Conservation (phyloP, 2,329 filamentous ascomycete genomes). For the Alternaria sp. region DNA sequence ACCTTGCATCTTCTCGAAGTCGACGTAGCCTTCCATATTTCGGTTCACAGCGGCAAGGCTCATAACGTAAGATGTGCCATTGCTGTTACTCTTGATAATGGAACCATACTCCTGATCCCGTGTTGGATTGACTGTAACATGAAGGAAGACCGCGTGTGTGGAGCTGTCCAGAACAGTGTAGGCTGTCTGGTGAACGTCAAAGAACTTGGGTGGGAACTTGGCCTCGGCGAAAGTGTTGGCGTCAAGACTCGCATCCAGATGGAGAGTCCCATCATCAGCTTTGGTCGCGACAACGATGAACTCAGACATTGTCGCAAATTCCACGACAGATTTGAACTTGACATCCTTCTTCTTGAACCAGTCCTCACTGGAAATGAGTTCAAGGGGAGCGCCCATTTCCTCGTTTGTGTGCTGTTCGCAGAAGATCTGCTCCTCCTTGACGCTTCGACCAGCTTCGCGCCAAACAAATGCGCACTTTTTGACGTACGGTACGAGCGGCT, state of each 20-base stretch:
- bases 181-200: constrained; percentile 77
- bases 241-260: constrained; percentile 84
- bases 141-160: constrained; percentile 91
- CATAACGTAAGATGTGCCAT: constrained; percentile 92
- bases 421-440: constrained; percentile 70
- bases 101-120: constrained; percentile 76
- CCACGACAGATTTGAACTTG: constrained; percentile 75
- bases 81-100: constrained; percentile 98
- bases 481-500: constrained; percentile 75
- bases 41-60: constrained; percentile 84
- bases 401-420: constrained; percentile 71
- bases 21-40: constrained; percentile 78
- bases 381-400: constrained; percentile 68
- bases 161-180: constrained; percentile 97
- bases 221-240: constrained; percentile 83
- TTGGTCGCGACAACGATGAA: constrained; percentile 89
- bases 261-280: constrained; percentile 71
- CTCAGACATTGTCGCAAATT: constrained; percentile 94
- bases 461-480: constrained; percentile 88
- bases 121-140: constrained; percentile 79
- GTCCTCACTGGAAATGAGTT: constrained; percentile 79
- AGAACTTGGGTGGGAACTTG: constrained; percentile 85
- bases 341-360: constrained; percentile 74
- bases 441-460: constrained; percentile 61
- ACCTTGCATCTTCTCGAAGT: constrained; percentile 95